Base-by-base conservation (phyloP, 2,329 filamentous ascomycete genomes). In the Metarhizium robertsii region DNA sequence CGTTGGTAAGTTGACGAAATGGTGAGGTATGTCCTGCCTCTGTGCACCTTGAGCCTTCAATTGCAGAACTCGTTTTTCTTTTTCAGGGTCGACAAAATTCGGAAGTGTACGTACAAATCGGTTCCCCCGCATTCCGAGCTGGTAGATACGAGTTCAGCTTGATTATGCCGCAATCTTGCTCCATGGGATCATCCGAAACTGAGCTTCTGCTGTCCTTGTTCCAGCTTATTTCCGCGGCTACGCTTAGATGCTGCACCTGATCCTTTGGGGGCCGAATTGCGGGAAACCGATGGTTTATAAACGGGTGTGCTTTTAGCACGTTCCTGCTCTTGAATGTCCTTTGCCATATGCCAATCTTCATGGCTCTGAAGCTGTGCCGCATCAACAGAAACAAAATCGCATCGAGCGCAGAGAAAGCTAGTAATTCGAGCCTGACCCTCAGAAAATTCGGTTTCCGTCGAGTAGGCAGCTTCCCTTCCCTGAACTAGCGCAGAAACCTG, bases 291-390 rank as follows among this genome's bases (percentile, higher is more conserved):
- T 60, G 64, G 59, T 57, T 67, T 67, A 54, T 69, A 70, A 61
- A 66, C 76, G 68, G 78, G 75, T 74, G 69, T 64, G 58, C 69
- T 64, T 57, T 61, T 74, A 70, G 71, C 76, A 76, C 78, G 77
- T 72, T 87, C 79, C 56, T 77, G 70, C 2, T 84, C 79, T 60
- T 92, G 86, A 34, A 99, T 77, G 62, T 92, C 88, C 71, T 88
- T 90, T 49, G 94, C 94, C 71, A 96, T 87, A 72, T 99, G 94
- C 86, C 92, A 97, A 69, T 99, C 94, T 54, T 86, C 78, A 69
- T 99, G 94, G 71, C 88, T 92, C 61, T 85, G 80, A 50, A 84
- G 66, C 62, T 80, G 79, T 55, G 86, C 81, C 30, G 74, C 66
- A 43, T 77, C 74, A 13, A 78, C 75, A 38, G 94, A 74, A n/a